These are phyloP conservation scores for Blastocystis sp. DNA, from an alignment of 352 stramenopile species.

Conservation along the genomic window DNA sequence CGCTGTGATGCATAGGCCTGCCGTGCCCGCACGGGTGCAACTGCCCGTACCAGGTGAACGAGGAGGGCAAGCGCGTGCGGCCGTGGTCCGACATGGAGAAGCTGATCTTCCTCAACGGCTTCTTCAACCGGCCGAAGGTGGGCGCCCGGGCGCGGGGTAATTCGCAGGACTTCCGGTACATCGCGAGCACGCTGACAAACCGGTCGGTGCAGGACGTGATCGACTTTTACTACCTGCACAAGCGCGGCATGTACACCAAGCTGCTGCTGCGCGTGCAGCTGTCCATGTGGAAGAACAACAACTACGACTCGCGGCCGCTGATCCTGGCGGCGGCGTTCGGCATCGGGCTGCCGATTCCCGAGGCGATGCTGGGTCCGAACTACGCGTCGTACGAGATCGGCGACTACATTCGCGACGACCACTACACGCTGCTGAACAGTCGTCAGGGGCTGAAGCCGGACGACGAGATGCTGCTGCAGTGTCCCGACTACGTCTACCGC, in stretches of 20 bases:
- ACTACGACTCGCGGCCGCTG: constrained; percentile 46
- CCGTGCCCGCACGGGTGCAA: constrained; percentile 23
- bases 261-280: constrained; percentile 47
- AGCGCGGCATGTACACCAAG: constrained; percentile 51
- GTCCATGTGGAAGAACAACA: constrained; percentile 58
- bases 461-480: constrained; percentile 39
- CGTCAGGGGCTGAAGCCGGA: constrained; percentile 24
- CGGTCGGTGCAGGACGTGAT: constrained; percentile 43
- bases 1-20: background rate
- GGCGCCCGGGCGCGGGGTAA: background rate
- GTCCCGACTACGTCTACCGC: constrained; percentile 18
- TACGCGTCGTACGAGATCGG: constrained; percentile 56
- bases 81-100: constrained; percentile 65
- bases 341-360: constrained; percentile 51
- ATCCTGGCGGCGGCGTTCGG: constrained; percentile 52
- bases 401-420: constrained; percentile 50
- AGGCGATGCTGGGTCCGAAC: constrained; percentile 56
- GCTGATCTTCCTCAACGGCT: constrained; percentile 63
- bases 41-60: constrained; percentile 34
- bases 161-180: constrained; percentile 55
- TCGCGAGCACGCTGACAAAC: constrained; percentile 51
- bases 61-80: constrained; percentile 28
- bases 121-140: constrained; percentile 62
- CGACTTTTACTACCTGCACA: constrained; percentile 62
- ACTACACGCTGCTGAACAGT: constrained; percentile 36